Base-by-base conservation (phyloP, 257 asterid species). In the Solanum rostratum region DNA sequence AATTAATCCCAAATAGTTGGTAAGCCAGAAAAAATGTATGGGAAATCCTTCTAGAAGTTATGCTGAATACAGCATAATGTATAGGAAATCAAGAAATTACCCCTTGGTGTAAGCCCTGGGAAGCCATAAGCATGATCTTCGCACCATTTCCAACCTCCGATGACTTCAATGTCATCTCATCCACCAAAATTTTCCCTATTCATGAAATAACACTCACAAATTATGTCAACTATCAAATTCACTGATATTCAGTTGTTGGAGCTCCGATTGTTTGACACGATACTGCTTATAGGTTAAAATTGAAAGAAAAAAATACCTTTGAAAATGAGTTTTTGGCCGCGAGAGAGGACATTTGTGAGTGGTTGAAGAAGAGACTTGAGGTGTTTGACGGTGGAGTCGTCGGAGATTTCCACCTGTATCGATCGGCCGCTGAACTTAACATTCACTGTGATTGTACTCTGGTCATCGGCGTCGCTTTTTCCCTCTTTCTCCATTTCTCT, bases 51-150 rank as follows among this genome's bases (percentile, higher is more conserved):
- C 45, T 41, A 41, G 45, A 41, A 41, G 45, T 10, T 59, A 4
- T 10, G 30, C 66, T 59, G 30, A 59, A 22, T 59, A 59, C 3
- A 59, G 66, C 22, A 59, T 59, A n/a, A 33, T 68, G 76, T 16
- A 46, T 1, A 50, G 45, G 7, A 76, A 49, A 49, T 9, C 3
- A 62, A 70, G 37, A 27, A 62, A 37, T 86, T 92, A 95, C 99
- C 93, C 98, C 99, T 93, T 95, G 99, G 83, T 95, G 97, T 83
- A 96, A 88, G 78, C 98, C 98, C 80, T 91, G 94, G n/a, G 98
- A 88, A 57, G 95, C 98, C 92, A 96, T 88, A 85, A 96, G 97
- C 99, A 96, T 96, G 89, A 96, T 81, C 89, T 93, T 95, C 33
- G 98, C 87, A 80, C 94, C 98, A 87, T 88, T 89, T 13, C 43